Percentiles rank a stretch among this genome's conserved stretches.
Evolutionary conservation across 2,329 filamentous ascomycete genomes (phyloP).

Genomic region (Beauveria rudraprayagi): DNA sequence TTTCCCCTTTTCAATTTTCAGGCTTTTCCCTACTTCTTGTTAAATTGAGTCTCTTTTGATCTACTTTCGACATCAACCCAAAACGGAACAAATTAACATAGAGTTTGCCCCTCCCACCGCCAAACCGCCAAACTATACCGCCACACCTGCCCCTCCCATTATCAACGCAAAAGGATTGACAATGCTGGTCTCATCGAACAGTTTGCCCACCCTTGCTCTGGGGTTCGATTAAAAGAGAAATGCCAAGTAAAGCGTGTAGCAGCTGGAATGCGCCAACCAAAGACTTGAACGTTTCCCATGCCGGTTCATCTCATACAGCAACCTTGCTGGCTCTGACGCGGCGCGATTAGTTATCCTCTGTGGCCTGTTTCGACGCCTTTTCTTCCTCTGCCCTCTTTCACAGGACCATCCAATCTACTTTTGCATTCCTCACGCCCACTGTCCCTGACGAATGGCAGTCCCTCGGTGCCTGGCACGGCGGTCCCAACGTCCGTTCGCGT

Average conservation of each 20-base stretch:
- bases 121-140: not conserved
- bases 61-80: not conserved
- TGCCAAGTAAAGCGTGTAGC: not conserved
- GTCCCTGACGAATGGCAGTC: not conserved
- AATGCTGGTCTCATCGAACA: not conserved
- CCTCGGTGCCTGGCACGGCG: not conserved
- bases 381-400: not conserved
- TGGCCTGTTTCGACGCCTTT: not conserved
- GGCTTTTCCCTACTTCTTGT: not conserved
- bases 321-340: not conserved
- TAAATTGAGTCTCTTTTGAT: not conserved
- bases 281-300: not conserved
- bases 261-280: not conserved
- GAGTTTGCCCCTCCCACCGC: not conserved
- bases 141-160: not conserved
- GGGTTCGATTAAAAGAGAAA: not conserved
- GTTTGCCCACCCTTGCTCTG: not conserved
- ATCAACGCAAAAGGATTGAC: not conserved
- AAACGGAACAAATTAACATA: not conserved
- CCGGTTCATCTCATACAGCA: not conserved
- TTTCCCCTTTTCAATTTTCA: not conserved
- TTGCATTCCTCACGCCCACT: not conserved
- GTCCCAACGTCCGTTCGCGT: slow-evolving; percentile 1
- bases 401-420: not conserved
- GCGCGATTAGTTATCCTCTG: not conserved